Evolutionary conservation across 345 rosid species (phyloP), one percentile per base, ranked within the genome.

Genomic region (Noccaea bulbosa): DNA sequence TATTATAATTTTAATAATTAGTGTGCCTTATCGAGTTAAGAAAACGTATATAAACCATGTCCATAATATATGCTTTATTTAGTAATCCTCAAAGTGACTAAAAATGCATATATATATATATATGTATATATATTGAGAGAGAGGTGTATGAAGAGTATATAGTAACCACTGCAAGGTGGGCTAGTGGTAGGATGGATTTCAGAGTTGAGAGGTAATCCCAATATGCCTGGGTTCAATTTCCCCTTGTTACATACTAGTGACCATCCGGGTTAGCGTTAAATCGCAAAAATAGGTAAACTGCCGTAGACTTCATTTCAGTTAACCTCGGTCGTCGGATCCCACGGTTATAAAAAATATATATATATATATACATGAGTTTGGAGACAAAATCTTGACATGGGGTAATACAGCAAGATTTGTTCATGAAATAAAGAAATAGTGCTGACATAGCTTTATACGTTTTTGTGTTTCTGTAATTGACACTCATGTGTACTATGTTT

Each of bases 401-500:
- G 61, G 60, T 60, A 46, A 20, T 20, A 20, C 22, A 47, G 59
- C 56, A 24, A 49, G 20, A 40, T 41, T 51, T 74, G 30, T 49
- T 20, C 55, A 32, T 35, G 59, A 61, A 62, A 68, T 51, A 17
- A 17, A 24, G 59, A 61, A 62, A 68, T 51, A 17, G 39, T 59
- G 16, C 20, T 32, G 32, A 24, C 72, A 58, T 38, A 39, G 38
- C 38, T 35, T 65, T 17, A 56, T 38, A 61, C 14, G 37, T 34
- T 75, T 59, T 44, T 46, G 59, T 66, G 71, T 62, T 15, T 62
- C 65, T 69, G 27, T 75, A 74, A 67, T 59, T 35, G 65, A 67
- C 30, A 37, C 43, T 47, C 74, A 62, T 62, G 70, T 47, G 70
- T 75, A 62, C 79, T 69, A 62, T 69, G 64, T 62, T 61, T 62